phyloP scores from a whole-genome alignment of 2,329 filamentous ascomycete genomes.

The Colletotrichum cordylinicola region DNA sequence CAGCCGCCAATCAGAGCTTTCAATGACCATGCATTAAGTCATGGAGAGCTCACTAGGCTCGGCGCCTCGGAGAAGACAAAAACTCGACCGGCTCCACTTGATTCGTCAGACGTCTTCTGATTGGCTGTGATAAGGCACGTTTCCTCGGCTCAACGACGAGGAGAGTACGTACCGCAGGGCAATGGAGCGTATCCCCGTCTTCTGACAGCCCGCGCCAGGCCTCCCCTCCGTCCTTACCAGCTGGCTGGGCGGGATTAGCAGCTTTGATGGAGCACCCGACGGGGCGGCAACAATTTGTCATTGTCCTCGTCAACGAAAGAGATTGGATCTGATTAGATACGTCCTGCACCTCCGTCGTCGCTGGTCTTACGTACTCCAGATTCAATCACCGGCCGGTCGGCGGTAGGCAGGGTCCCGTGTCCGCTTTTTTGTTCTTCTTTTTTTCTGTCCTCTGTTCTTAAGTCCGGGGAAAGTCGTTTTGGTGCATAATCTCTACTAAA shows the following conservation, averaged over 20 bases:
- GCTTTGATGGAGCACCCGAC: neutral
- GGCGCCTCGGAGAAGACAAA: conserved; percentile 24
- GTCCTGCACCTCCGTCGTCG: neutral
- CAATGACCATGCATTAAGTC: conserved; percentile 22
- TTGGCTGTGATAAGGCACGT: neutral
- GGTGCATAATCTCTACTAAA: neutral
- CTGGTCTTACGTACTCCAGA: neutral
- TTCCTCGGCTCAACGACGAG: neutral
- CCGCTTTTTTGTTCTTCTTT: neutral
- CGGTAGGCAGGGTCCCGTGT: neutral
- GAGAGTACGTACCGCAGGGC: neutral
- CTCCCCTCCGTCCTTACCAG: neutral
- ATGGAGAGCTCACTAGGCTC: conserved; percentile 14
- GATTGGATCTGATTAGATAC: conserved; percentile 20
- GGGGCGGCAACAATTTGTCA: conserved; percentile 10
- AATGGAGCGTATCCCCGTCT: neutral
- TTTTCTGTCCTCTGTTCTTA: neutral
- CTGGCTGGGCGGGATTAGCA: neutral
- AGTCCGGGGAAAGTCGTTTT: neutral
- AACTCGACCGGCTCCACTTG: neutral
- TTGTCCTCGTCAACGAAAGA: neutral
- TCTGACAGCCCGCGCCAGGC: neutral
- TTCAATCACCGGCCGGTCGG: neutral
- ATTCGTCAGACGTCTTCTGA: neutral
- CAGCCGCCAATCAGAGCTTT: conserved; percentile 15